Evolutionary conservation across 768 basidiomycete species (phyloP).

Genomic region (Trametes gibbosa): DNA sequence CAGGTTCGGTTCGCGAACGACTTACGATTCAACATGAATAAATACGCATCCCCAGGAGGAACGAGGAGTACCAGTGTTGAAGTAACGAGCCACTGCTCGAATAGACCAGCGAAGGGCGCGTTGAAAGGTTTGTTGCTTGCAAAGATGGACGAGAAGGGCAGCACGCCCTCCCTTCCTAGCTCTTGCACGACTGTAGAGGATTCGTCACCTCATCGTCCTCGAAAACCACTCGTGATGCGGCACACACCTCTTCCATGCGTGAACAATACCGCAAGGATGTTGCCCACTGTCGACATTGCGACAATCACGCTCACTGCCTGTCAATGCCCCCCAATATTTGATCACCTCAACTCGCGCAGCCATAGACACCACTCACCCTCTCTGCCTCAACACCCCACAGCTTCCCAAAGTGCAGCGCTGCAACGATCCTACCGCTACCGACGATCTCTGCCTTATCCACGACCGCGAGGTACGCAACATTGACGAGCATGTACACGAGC

Average conservation of each 20-base stretch:
- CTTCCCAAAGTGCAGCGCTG: slow-evolving; percentile 73
- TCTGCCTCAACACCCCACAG: slow-evolving; percentile 63
- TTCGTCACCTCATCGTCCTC: too few species aligned
- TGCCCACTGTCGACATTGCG: slow-evolving; percentile 63
- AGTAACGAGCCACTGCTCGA: slow-evolving; percentile 60
- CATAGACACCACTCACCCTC: slow-evolving; percentile 36
- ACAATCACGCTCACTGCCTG: slow-evolving; percentile 62
- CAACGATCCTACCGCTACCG: slow-evolving; percentile 62
- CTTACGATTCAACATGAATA: slow-evolving; percentile 66
- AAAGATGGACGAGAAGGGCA: slow-evolving; percentile 66
- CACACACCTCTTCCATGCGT: slow-evolving; percentile 58
- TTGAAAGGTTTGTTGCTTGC: slow-evolving; percentile 70
- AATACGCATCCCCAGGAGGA: slow-evolving; percentile 73
- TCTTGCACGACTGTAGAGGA: slow-evolving; percentile 63
- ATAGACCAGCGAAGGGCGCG: slow-evolving; percentile 62
- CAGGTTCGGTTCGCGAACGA: background rate
- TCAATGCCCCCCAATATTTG: background rate
- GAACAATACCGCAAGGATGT: slow-evolving; percentile 62
- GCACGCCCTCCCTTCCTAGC: slow-evolving; percentile 66
- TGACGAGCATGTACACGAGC: slow-evolving; percentile 59
- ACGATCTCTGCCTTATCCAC: slow-evolving; percentile 70
- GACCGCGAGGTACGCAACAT: slow-evolving; percentile 72
- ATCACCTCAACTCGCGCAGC: background rate
- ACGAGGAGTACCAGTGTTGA: slow-evolving; percentile 50
- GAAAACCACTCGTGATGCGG: background rate